Evolutionary conservation across 768 basidiomycete genomes (phyloP).

Genomic region (Pleurotus djamor): DNA sequence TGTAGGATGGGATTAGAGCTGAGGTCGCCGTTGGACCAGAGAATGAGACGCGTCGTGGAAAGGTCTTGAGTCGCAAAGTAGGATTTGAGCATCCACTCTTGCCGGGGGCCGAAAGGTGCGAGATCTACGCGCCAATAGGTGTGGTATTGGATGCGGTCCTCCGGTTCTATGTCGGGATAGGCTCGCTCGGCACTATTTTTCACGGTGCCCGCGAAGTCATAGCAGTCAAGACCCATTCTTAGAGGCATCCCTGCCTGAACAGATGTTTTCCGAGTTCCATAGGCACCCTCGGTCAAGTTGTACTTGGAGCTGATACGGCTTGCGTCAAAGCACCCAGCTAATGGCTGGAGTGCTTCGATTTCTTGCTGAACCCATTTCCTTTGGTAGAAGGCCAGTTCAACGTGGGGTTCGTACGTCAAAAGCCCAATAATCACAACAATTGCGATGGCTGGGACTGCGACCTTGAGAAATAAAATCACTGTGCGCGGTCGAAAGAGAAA

Average conservation of each 20-base stretch:
- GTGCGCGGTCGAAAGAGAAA: constrained; percentile 31
- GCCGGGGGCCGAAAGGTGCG: constrained; percentile 73
- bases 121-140: constrained; percentile 95
- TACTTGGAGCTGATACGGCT: constrained; percentile 60
- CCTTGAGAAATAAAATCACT: constrained; percentile 38
- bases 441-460: constrained; percentile 33
- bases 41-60: constrained; percentile 55
- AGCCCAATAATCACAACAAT: constrained; percentile 44
- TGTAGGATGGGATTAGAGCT: constrained; percentile 51
- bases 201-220: constrained; percentile 88
- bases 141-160: constrained; percentile 70
- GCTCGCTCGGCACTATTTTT: constrained; percentile 13
- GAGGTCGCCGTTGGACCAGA: constrained; percentile 93
- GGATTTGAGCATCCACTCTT: constrained; percentile 90
- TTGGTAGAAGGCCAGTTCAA: constrained; percentile 81
- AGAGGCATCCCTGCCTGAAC: constrained; percentile 82
- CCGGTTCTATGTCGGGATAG: constrained; percentile 24
- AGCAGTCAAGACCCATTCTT: constrained; percentile 85
- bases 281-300: constrained; percentile 62
- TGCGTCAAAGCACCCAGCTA: constrained; percentile 75
- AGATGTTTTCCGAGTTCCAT: constrained; percentile 63
- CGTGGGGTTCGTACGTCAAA: constrained; percentile 75
- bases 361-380: constrained; percentile 74
- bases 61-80: constrained; percentile 92
- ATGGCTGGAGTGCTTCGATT: constrained; percentile 60